Evolutionary conservation across 2,329 filamentous ascomycete genomes (phyloP), one percentile per base, ranked within the genome.

Genomic region (Fusarium chuoi): DNA sequence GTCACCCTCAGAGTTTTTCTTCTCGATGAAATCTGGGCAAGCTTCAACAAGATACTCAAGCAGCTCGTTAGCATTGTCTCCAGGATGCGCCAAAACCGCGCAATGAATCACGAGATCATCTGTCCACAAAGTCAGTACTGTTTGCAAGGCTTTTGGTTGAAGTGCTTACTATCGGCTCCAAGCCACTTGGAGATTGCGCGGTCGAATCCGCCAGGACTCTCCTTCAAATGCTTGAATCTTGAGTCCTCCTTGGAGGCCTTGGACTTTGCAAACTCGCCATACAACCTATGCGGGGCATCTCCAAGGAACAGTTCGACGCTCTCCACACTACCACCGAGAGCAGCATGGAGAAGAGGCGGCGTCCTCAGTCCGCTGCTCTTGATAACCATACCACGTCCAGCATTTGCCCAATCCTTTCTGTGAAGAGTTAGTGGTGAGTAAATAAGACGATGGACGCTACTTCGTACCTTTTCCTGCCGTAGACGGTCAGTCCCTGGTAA

Each of bases 241-340:
- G 87, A 82, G 70, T 96, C 91, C 30, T 90, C 85, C 68, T 85
- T 85, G 62, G 93, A 88, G 3, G 84, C 80, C 72, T 90, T 88
- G 0, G 90, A 88, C 70, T 84, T 84, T 44, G 84, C 87, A 78
- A 95, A 96, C 51, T 94, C 89, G 33, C 87, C 81, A 77, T 96
- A 96, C 61, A 89, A 85, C 35, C 90, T 86, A 74, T 89, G 82
- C 0, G 94, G 93, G 2, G 89, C 88, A 69, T 94, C 92, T 65
- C 92, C 91, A 62, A 94, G 81, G 79, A 96, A 94, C 89, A 93
- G 97, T 78, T 96, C 91, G 1, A 94, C 89, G 24, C 88, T 87
- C 44, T 92, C 88, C n/a, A 96, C 79, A 26, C 85, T 92, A 7
- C 90, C 89, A 5, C 76, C 75, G 14, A 83, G 76, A 18, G 89